A percentile compares a stretch with the other conserved stretches of the same genome.
Conservation (phyloP, 1,139 yeast genomes). For the Debaryomyces coudertii region DNA sequence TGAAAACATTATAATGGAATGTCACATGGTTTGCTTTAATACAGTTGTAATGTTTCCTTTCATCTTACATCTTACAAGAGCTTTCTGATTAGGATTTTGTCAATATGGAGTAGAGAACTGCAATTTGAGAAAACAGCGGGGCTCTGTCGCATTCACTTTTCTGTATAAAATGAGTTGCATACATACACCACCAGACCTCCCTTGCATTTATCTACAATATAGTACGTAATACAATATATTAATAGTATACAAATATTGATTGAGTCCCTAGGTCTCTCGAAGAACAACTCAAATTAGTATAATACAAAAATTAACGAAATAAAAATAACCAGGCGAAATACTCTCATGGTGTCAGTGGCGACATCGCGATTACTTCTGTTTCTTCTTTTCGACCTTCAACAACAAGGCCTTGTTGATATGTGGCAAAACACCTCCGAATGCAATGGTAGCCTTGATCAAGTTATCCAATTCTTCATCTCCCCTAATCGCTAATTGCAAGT, state of each 20-base stretch:
- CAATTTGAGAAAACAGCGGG: no score
- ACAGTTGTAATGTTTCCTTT: no score
- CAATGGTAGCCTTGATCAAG: conserved; percentile 95
- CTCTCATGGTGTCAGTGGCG: neutral
- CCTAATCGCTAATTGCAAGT: conserved; percentile 96
- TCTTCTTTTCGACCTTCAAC: conserved; percentile 89
- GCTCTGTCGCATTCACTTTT: no score
- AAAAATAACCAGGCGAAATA: conserved; percentile 1
- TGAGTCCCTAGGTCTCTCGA: neutral
- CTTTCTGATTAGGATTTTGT: no score
- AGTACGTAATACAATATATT: conserved; percentile 7
- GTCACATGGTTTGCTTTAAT: no score
- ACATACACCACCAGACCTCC: neutral
- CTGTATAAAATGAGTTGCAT: no score
- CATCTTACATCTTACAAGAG: no score
- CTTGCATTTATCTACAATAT: neutral
- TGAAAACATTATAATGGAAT: no score
- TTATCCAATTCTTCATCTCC: conserved; percentile 99
- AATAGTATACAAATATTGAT: conserved; percentile 8
- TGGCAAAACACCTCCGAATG: conserved; percentile 98
- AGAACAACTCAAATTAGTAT: conserved; percentile 10
- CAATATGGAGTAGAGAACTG: no score
- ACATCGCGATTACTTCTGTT: conserved; percentile 40
- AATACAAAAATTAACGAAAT: conserved; percentile 18
- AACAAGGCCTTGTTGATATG: conserved; percentile 93